These are phyloP conservation scores for barrel medic (Medicago truncatula) DNA, from an alignment of 306 rosid genomes.

Conservation along the genomic window DNA sequence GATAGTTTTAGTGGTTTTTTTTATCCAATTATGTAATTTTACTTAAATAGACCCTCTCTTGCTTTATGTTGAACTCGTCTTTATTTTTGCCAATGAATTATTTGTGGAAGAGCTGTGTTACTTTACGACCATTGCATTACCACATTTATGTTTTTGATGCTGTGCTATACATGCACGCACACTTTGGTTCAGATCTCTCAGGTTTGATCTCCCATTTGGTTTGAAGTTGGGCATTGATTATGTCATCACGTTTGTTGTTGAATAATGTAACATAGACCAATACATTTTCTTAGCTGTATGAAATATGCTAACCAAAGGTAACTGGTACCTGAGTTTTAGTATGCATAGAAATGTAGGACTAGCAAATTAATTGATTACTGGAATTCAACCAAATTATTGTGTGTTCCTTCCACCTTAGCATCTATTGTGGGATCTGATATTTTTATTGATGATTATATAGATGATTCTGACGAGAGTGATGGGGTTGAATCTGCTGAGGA, in stretches of 20 bases:
- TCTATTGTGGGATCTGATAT: conserved; percentile 29
- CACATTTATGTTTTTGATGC: not conserved
- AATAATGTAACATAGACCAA: conserved; percentile 23
- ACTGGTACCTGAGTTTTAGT: conserved; percentile 10
- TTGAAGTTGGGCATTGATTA: conserved; percentile 2
- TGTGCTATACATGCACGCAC: not conserved
- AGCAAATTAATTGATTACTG: not conserved
- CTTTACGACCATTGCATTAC: not conserved
- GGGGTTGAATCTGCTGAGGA: conserved; percentile 52
- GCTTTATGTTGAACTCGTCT: conserved; percentile 5
- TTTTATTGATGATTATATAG: conserved; percentile 50
- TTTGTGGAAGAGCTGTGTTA: conserved; percentile 2
- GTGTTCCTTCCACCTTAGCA: conserved; percentile 7
- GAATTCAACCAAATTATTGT: conserved; percentile 28
- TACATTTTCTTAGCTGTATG: conserved; percentile 21
- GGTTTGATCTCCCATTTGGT: conserved; percentile 21
- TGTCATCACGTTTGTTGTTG: conserved; percentile 16
- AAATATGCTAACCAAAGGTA: conserved; percentile 21
- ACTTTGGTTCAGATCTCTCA: conserved; percentile 10
- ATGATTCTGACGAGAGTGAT: conserved; percentile 74
- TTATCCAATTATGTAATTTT: not conserved
- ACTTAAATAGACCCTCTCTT: conserved; percentile 11
- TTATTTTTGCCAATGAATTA: conserved; percentile 15
- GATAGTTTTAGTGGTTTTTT: not conserved
- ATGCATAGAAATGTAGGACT: conserved; percentile 22